Conservation (phyloP, 129 eudicot species). For the Heracleum sosnowskyi region DNA sequence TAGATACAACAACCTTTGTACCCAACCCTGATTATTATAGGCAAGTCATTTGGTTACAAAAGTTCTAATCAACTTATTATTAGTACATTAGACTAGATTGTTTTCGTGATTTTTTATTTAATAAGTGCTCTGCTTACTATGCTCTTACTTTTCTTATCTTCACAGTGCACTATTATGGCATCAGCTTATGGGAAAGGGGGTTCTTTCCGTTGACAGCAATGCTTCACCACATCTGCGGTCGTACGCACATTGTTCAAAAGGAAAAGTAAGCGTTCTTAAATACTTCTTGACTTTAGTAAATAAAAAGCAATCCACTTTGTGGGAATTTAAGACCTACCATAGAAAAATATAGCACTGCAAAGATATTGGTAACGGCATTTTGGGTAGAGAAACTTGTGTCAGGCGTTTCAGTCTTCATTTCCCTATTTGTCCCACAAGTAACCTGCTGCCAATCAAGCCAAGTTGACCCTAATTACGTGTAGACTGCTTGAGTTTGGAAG, state of each 20-base stretch:
- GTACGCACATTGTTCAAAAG: constrained; percentile 88
- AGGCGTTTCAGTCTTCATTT: neutral
- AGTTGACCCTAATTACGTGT: neutral
- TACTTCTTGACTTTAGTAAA: neutral
- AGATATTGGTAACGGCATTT: neutral
- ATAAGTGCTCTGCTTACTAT: neutral
- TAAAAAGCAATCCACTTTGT: neutral
- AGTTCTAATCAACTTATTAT: neutral
- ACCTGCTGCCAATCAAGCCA: neutral
- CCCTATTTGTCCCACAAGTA: neutral
- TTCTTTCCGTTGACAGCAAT: constrained; percentile 54
- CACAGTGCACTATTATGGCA: constrained; percentile 85
- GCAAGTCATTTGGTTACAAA: constrained; percentile 20
- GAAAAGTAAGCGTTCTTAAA: constrained; percentile 46
- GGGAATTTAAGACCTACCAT: neutral
- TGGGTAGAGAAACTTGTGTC: neutral
- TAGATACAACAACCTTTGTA: constrained; percentile 48
- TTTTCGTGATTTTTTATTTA: neutral
- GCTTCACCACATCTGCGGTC: constrained; percentile 70
- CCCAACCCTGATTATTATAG: constrained; percentile 97
- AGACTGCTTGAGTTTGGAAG: neutral
- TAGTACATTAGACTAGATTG: neutral
- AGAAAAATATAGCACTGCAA: neutral
- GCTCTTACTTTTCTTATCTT: constrained; percentile 9
- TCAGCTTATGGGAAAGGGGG: constrained; percentile 85